Base-by-base conservation (phyloP, 2,329 filamentous ascomycete genomes). In the Fusarium robinianum region DNA sequence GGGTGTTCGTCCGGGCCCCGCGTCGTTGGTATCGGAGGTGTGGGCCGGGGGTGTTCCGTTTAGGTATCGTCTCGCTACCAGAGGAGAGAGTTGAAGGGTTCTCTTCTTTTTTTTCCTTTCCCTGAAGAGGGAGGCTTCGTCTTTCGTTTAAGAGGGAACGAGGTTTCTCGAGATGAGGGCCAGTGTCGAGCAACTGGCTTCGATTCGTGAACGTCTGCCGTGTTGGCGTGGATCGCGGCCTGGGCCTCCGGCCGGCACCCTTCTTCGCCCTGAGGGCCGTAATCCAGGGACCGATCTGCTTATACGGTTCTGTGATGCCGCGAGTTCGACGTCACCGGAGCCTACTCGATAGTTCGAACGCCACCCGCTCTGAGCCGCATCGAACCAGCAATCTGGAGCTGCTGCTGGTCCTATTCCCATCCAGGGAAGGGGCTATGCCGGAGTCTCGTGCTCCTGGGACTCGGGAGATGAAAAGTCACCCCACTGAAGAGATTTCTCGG, bases 401-500 rank as follows among this genome's bases (percentile, higher is more conserved):
- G 41, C 23, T 35, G 38, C 42, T 43, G 53, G 42, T 33, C 29
- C 47, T 51, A 34, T 47, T 51, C 51, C 51, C 39, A 30, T 49
- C 19, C 41, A 38, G 44, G 42, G 46, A 26, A 37, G 53, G 47
- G 58, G 53, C 51, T 46, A 45, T 58, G 47, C 46, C 47, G 49
- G 43, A 42, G 52, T 61, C 58, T 61, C 55, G 55, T 60, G 58
- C 58, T 56, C 34, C 45, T 35, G 41, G 29, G 42, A 40, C 39
- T 40, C 52, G 34, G 31, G 41, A 55, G 43, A 53, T 36, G 43
- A 36, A 56, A 55, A 43, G 52, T 61, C 58, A 61, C 58, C 58
- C 58, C 58, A 61, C 58, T 36, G 48, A 58, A 60, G 50, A 61
- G 58, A 58, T 57, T 61, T 60, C 49, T 45, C 56, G 52, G 52